Evolutionary conservation across 495 filamentous ascomycete species (phyloP).

Genomic region (Aspergillus campestris): DNA sequence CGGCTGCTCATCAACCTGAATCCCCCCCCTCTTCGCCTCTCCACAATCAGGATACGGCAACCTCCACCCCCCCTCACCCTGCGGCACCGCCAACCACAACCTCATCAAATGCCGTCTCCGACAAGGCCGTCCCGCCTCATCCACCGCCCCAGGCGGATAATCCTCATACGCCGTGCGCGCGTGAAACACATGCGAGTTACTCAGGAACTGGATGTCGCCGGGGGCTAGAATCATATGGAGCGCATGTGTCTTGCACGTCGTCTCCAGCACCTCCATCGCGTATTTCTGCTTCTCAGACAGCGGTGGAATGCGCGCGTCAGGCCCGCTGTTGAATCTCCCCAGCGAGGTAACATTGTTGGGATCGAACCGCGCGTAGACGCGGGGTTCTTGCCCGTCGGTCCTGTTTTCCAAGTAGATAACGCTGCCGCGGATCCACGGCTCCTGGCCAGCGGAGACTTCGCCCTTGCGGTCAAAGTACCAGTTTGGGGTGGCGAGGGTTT

Average conservation of each 20-base stretch:
- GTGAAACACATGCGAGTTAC: slow-evolving; percentile 61
- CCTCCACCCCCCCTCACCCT: slow-evolving; percentile 77
- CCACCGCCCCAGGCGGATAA: slow-evolving; percentile 36
- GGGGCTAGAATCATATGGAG: slow-evolving; percentile 73
- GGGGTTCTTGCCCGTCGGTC: slow-evolving; percentile 24
- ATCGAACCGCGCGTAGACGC: slow-evolving; percentile 61
- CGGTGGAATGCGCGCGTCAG: slow-evolving; percentile 49
- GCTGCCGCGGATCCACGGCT: slow-evolving; percentile 63
- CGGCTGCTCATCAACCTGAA: slow-evolving; percentile 72
- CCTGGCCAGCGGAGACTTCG: slow-evolving; percentile 63
- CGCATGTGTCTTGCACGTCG: slow-evolving; percentile 52
- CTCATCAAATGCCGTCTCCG: slow-evolving; percentile 70
- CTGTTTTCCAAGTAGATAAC: slow-evolving; percentile 63
- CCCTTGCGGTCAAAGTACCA: slow-evolving; percentile 97
- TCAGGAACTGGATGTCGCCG: slow-evolving; percentile 72
- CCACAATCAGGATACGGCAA: slow-evolving; percentile 71
- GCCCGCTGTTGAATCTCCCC: slow-evolving; percentile 53
- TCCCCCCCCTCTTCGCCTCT: slow-evolving; percentile 77
- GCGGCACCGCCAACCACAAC: slow-evolving; percentile 73
- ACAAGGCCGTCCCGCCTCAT: slow-evolving; percentile 18
- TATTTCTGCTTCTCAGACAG: slow-evolving; percentile 54
- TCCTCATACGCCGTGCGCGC: slow-evolving; percentile 62
- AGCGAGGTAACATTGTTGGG: slow-evolving; percentile 69
- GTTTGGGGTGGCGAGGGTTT: slow-evolving; percentile 62
- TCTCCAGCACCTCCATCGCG: slow-evolving; percentile 59